Percentiles rank a stretch among this genome's conserved stretches.
phyloP scores from a whole-genome alignment of 805 yeast genomes.

The Kuraishia piskuri region DNA sequence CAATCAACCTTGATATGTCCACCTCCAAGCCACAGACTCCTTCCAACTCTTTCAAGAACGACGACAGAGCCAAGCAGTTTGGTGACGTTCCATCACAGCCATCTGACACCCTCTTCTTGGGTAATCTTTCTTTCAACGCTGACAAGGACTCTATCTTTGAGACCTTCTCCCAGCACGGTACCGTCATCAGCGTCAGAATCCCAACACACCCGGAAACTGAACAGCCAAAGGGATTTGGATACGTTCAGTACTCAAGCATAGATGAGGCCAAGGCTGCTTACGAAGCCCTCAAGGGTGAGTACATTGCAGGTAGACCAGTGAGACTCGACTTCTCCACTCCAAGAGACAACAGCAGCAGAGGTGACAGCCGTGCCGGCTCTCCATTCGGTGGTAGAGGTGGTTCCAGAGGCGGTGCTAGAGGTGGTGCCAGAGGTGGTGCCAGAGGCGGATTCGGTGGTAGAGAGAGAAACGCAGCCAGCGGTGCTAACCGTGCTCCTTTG shows the following conservation, averaged over 20 bases:
- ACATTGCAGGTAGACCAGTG: constrained; percentile 85
- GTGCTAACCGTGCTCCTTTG: constrained; percentile 61
- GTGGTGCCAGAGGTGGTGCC: constrained; percentile 23
- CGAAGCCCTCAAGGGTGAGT: constrained; percentile 81
- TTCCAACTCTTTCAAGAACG: constrained; percentile 39
- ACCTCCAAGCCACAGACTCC: constrained; percentile 63
- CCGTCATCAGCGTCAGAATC: constrained; percentile 80
- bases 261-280: constrained; percentile 90
- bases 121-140: constrained; percentile 90
- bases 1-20: constrained; percentile 88
- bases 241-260: constrained; percentile 79
- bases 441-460: constrained; percentile 20
- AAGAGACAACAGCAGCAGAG: constrained; percentile 43
- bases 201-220: constrained; percentile 99
- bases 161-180: constrained; percentile 70
- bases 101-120: constrained; percentile 91
- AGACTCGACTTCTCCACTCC: constrained; percentile 95
- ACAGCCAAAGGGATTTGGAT: constrained; percentile 98
- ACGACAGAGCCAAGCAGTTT: constrained; percentile 77
- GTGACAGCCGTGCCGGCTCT: constrained; percentile 29
- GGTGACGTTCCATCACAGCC: constrained; percentile 92
- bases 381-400: constrained; percentile 22
- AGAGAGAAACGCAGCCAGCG: constrained; percentile 40
- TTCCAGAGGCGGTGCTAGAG: constrained; percentile 30
- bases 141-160: constrained; percentile 71